Evolutionary conservation across 495 filamentous ascomycete species (phyloP).

Genomic region (Trypethelium eluteriae): DNA sequence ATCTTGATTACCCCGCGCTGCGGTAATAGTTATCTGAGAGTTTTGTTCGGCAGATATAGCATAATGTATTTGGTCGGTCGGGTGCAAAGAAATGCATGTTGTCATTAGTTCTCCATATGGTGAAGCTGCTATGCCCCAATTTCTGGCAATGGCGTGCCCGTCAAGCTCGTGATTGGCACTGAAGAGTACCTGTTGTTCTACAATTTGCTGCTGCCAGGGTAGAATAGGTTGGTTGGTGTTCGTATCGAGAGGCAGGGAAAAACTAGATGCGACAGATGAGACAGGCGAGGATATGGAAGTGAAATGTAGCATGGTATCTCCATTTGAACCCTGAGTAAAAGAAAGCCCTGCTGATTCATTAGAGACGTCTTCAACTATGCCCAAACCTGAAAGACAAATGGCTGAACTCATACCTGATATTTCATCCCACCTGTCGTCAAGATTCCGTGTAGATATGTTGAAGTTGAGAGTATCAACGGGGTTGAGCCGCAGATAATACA

Average conservation of each 20-base stretch:
- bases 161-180: constrained; percentile 12
- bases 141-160: background rate
- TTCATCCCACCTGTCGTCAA: constrained; percentile 11
- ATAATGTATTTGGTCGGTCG: constrained; percentile 14
- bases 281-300: background rate
- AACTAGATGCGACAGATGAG: background rate
- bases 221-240: background rate
- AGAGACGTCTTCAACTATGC: background rate
- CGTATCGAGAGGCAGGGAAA: background rate
- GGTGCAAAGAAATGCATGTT: constrained; percentile 17
- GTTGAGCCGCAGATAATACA: background rate
- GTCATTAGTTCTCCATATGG: constrained; percentile 12
- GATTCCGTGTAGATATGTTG: background rate
- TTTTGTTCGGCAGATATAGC: constrained; percentile 6
- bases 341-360: background rate
- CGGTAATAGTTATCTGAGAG: background rate
- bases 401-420: background rate
- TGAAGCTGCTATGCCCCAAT: constrained; percentile 11
- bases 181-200: constrained; percentile 6
- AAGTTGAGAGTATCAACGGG: background rate
- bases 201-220: constrained; percentile 9
- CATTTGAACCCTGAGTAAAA: background rate
- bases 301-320: constrained; percentile 4
- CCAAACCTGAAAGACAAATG: background rate
- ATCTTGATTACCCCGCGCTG: background rate